Conservation (phyloP, 2,329 filamentous ascomycete genomes). For the Fusarium sambucinum region DNA sequence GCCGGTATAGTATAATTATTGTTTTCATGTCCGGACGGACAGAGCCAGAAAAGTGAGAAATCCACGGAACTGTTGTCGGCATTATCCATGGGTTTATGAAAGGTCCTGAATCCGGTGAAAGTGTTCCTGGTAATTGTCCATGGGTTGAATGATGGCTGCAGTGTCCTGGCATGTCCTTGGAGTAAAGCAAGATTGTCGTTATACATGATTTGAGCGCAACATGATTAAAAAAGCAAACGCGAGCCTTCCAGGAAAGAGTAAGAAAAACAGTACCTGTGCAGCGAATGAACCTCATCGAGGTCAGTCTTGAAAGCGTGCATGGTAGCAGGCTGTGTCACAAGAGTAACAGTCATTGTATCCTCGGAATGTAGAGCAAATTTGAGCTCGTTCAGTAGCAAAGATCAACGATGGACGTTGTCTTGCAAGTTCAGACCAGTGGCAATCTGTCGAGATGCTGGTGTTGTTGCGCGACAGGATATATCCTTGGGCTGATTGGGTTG, state of each 20-base stretch:
- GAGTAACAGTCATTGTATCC: constrained; percentile 63
- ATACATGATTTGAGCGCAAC: constrained; percentile 50
- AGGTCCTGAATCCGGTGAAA: constrained; percentile 23
- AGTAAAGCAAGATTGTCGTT: constrained; percentile 42
- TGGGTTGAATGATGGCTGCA: constrained; percentile 19
- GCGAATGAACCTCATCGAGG: constrained; percentile 70
- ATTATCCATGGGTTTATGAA: constrained; percentile 3
- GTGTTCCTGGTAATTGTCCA: constrained; percentile 33
- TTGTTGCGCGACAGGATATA: constrained; percentile 48
- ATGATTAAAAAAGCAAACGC: constrained; percentile 52
- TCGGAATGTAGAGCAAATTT: constrained; percentile 50
- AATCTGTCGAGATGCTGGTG: constrained; percentile 45
- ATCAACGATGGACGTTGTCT: constrained; percentile 50
- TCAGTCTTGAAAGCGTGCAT: constrained; percentile 69
- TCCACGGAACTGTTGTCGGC: constrained; percentile 20
- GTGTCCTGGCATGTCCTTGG: constrained; percentile 42
- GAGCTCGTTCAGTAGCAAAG: constrained; percentile 48
- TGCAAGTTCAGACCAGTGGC: constrained; percentile 47
- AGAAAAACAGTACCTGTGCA: constrained; percentile 72
- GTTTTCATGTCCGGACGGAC: constrained; percentile 52
- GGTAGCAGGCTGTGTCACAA: constrained; percentile 61
- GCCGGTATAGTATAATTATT: constrained; percentile 44
- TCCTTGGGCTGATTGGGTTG: constrained; percentile 46
- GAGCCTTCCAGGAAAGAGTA: constrained; percentile 58
- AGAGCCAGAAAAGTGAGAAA: constrained; percentile 43